Evolutionary conservation across 2,329 filamentous ascomycete genomes (phyloP).

Genomic region (Epichloe gansuensis): DNA sequence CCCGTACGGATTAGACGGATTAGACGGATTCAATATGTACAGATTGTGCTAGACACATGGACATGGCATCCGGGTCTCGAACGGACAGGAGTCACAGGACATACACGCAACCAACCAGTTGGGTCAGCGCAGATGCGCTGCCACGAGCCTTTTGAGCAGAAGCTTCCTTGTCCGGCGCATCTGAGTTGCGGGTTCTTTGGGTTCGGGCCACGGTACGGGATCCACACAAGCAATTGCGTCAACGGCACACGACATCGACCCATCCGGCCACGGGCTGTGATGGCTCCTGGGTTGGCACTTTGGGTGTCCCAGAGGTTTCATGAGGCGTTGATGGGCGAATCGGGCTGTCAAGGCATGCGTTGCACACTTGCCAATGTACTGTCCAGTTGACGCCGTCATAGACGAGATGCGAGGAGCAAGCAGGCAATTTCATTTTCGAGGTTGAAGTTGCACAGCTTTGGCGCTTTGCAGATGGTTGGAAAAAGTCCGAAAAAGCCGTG

Average conservation of each 20-base stretch:
- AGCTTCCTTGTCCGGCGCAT: neutral
- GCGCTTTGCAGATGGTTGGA: too few species aligned
- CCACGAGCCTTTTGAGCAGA: neutral
- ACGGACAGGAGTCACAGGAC: too few species aligned
- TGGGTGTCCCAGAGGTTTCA: neutral
- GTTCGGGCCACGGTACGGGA: neutral
- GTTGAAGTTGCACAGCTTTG: too few species aligned
- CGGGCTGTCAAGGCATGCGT: neutral
- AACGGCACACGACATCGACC: conserved; percentile 1
- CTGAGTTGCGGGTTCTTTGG: neutral
- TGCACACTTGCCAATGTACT: neutral
- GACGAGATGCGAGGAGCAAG: too few species aligned
- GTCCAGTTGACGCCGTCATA: too few species aligned
- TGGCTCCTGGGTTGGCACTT: neutral
- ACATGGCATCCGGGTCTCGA: neutral
- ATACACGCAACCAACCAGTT: neutral
- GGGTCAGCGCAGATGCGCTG: neutral
- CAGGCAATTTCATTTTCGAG: too few species aligned
- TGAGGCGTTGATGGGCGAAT: neutral
- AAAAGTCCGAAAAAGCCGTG: too few species aligned
- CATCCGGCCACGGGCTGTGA: conserved; percentile 1
- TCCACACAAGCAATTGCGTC: neutral
- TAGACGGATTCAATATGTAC: neutral
- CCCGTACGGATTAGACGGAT: too few species aligned
- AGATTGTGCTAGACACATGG: neutral